These are phyloP conservation scores for Emmonsiellopsis sp. DNA, from an alignment of 2,329 filamentous ascomycete genomes.

Conservation along the genomic window DNA sequence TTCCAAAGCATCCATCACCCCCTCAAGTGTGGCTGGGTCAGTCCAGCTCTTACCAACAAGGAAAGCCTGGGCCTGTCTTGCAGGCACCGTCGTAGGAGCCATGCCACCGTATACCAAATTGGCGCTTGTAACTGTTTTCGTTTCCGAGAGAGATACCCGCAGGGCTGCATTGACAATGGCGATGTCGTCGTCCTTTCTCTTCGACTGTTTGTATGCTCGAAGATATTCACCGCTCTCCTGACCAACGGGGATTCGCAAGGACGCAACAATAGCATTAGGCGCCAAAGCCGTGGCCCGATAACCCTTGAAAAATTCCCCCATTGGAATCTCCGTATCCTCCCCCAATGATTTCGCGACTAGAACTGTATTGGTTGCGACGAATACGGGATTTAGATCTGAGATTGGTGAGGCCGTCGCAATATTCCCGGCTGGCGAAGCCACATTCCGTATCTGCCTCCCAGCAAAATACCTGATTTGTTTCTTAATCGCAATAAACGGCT, in stretches of 20 bases:
- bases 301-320: constrained; percentile 84
- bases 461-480: constrained; percentile 95
- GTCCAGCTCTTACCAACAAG: constrained; percentile 70
- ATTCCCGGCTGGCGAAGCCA: constrained; percentile 94
- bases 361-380: constrained; percentile 76
- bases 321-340: constrained; percentile 73
- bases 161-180: constrained; percentile 90
- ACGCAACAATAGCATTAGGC: constrained; percentile 72
- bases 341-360: constrained; percentile 69
- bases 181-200: constrained; percentile 96
- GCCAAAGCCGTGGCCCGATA: constrained; percentile 79
- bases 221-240: constrained; percentile 70
- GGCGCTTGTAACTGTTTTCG: constrained; percentile 60
- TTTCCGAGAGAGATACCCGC: constrained; percentile 60
- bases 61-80: constrained; percentile 66
- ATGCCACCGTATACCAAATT: constrained; percentile 90
- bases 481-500: constrained; percentile 81
- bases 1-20: constrained; percentile 80
- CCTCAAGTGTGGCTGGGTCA: constrained; percentile 75
- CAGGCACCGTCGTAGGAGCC: constrained; percentile 83
- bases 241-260: constrained; percentile 74
- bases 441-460: constrained; percentile 89
- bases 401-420: constrained; percentile 91
- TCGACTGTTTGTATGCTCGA: constrained; percentile 88
- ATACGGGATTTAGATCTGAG: constrained; percentile 88